Evolutionary conservation across 2,329 filamentous ascomycete genomes (phyloP).

Genomic region (Paraphoma chrysanthemicola): DNA sequence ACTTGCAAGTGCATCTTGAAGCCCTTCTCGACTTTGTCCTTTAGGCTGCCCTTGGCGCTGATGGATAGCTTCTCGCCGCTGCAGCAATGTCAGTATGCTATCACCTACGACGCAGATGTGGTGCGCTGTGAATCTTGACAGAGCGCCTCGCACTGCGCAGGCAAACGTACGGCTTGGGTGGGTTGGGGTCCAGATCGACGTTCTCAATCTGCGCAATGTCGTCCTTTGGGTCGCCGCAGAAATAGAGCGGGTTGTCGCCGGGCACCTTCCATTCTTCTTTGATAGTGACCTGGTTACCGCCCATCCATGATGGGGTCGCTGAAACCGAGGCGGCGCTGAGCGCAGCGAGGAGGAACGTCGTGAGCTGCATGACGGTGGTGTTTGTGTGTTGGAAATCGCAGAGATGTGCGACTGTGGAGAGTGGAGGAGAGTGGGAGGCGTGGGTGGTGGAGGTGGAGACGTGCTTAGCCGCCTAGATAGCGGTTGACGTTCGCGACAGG

Average conservation of each 20-base stretch:
- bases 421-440: background rate
- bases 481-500: conserved; percentile 1
- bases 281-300: conserved; percentile 56
- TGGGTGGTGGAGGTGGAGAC: background rate
- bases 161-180: conserved; percentile 77
- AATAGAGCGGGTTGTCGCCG: conserved; percentile 83
- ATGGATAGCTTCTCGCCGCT: conserved; percentile 83
- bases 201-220: conserved; percentile 79
- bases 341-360: conserved; percentile 49
- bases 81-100: background rate
- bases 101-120: too few species aligned
- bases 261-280: conserved; percentile 70
- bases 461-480: background rate
- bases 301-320: conserved; percentile 48
- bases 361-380: conserved; percentile 41
- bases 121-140: too few species aligned
- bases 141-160: background rate
- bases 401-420: background rate
- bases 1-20: conserved; percentile 84
- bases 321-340: conserved; percentile 54
- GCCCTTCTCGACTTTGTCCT: conserved; percentile 74
- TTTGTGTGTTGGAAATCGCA: background rate
- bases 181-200: conserved; percentile 85
- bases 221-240: conserved; percentile 73
- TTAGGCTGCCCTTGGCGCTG: conserved; percentile 77